Percentiles rank a stretch among this genome's conserved stretches.
phyloP scores from a whole-genome alignment of 306 rosid genomes.

The Astragalus glycyphyllos region DNA sequence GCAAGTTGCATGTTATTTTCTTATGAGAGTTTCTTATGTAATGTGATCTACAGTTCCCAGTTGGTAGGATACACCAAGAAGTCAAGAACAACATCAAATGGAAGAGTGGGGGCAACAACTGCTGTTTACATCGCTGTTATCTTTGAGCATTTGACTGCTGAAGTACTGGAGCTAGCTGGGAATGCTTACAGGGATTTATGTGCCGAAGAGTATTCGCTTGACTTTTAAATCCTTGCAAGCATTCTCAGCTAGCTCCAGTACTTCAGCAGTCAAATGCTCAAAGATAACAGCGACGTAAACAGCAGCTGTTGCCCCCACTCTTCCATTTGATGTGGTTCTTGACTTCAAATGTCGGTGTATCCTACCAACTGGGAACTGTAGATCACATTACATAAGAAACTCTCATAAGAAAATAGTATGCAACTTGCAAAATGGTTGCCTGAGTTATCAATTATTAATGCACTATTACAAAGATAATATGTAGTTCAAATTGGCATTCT shows the following conservation, averaged over 20 bases:
- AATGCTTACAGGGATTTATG: not conserved
- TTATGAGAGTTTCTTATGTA: too few species aligned
- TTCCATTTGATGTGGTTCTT: conserved; percentile 70
- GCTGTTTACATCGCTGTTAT: too few species aligned
- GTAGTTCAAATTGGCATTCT: not conserved
- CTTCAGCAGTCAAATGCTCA: conserved; percentile 81
- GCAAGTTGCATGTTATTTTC: too few species aligned
- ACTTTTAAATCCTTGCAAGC: conserved; percentile 85
- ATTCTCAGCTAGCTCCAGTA: conserved; percentile 78
- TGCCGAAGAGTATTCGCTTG: conserved; percentile 79
- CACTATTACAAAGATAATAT: too few species aligned
- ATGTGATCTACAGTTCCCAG: too few species aligned
- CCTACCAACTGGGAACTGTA: conserved; percentile 81
- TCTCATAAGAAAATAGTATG: conserved; percentile 26
- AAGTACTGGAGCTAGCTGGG: too few species aligned
- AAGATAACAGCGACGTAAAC: conserved; percentile 79
- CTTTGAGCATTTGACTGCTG: too few species aligned
- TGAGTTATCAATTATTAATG: not conserved
- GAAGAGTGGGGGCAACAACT: too few species aligned
- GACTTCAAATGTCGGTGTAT: conserved; percentile 72
- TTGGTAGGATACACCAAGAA: too few species aligned
- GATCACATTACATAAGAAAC: conserved; percentile 27
- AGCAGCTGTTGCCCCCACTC: conserved; percentile 83
- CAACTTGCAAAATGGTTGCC: conserved; percentile 3
- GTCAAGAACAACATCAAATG: too few species aligned